phyloP scores from a whole-genome alignment of 352 stramenopile genomes.

The Hyaloperonospora arabidopsidis region DNA sequence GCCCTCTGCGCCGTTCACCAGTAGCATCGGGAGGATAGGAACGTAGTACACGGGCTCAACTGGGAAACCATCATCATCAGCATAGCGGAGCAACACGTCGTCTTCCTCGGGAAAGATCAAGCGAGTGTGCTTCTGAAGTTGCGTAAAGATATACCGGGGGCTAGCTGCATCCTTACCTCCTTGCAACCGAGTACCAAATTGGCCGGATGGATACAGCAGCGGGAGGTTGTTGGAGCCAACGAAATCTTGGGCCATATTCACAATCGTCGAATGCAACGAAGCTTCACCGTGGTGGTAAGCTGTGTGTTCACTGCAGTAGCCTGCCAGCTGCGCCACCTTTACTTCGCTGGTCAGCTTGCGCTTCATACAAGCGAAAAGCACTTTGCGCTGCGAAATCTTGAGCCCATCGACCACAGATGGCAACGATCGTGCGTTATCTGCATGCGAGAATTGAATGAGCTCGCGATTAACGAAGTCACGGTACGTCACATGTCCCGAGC shows the following conservation, averaged over 20 bases:
- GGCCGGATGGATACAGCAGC: constrained; percentile 93
- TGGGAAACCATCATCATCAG: constrained; percentile 95
- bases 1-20: constrained; percentile 97
- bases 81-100: constrained; percentile 93
- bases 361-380: constrained; percentile 97
- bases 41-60: constrained; percentile 98
- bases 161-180: constrained; percentile 97
- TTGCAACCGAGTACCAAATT: constrained; percentile 98
- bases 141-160: constrained; percentile 98
- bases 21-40: constrained; percentile 91
- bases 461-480: constrained; percentile 98
- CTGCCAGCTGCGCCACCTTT: constrained; percentile 99
- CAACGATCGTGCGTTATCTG: constrained; percentile 95
- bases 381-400: constrained; percentile 96
- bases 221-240: constrained; percentile 98
- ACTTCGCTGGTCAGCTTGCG: constrained; percentile 98
- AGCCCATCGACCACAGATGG: constrained; percentile 95
- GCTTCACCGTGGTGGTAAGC: constrained; percentile 99
- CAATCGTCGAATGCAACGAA: constrained; percentile 96
- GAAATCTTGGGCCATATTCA: constrained; percentile 99
- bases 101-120: constrained; percentile 97
- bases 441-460: constrained; percentile 97
- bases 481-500: constrained; percentile 85
- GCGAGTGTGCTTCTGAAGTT: constrained; percentile 92
- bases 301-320: constrained; percentile 94